Conservation (phyloP, 441 rosid genomes). For the Erysimum cheiri region DNA sequence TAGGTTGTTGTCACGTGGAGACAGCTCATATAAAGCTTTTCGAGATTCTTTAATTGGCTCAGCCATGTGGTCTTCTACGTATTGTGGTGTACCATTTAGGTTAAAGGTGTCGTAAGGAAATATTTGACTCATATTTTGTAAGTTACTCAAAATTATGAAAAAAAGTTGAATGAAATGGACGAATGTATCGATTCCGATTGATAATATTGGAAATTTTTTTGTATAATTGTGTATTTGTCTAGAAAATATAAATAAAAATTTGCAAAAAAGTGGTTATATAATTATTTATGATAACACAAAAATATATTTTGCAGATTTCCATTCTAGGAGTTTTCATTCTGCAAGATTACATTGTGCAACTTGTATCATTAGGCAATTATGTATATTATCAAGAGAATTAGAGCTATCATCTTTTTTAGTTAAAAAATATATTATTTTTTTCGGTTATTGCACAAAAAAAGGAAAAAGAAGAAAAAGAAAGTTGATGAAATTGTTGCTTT, state of each 20-base stretch:
- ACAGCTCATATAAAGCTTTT: conserved; percentile 32
- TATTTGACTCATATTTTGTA: neutral
- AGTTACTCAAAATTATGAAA: neutral
- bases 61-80: conserved; percentile 19
- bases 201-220: too few species aligned
- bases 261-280: too few species aligned
- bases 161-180: too few species aligned
- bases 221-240: too few species aligned
- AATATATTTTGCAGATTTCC: too few species aligned
- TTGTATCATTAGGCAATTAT: too few species aligned
- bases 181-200: too few species aligned
- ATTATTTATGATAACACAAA: too few species aligned
- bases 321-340: too few species aligned
- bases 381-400: too few species aligned
- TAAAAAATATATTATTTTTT: neutral
- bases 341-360: too few species aligned
- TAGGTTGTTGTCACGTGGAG: conserved; percentile 29
- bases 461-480: conserved; percentile 8
- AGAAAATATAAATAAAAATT: too few species aligned
- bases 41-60: conserved; percentile 24
- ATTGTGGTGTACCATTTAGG: conserved; percentile 4
- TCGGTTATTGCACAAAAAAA: neutral
- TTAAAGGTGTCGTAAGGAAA: neutral
- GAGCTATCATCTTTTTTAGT: neutral
- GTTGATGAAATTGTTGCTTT: conserved; percentile 10